Base-by-base conservation (phyloP, 2,329 filamentous ascomycete genomes). In the Scedosporium minutisporum region DNA sequence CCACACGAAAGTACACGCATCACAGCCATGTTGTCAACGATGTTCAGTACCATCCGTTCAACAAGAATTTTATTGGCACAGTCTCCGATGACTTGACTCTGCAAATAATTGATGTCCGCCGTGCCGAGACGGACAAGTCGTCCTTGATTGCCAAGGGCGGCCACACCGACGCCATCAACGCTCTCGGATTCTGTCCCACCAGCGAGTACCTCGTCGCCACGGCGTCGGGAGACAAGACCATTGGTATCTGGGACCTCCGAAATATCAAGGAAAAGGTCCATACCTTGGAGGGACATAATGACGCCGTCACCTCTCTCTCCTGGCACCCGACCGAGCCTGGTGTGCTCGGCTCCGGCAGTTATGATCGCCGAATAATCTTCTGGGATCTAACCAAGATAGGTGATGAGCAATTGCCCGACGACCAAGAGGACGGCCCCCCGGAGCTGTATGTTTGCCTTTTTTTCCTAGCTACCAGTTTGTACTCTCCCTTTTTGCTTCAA, bases 81-180 rank as follows among this genome's bases (percentile, higher is more conserved):
- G 95, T 96, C 3, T 97, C 95, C 3, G 95, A 99, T 72, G 95
- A 99, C 72, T 82, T 95, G 68, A 97, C 91, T 6, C 85, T 97
- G 65, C 91, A 97, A 74, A 89, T 99, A 64, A 82, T 97, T 64
- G 95, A 99, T 73, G 83, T 89, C n/a, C 88, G 95, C 69, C 83
- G 84, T 71, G 71, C 81, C 33, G 83, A 86, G 62, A 87, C 81
- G 62, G 85, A 84, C 65, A 84, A 82, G 66, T 86, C 91, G 0
- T 86, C 90, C 4, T 82, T 89, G 59, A 82, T 87, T 46, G 88
- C 86, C 18, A 80, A 84, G 66, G 81, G 85, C 58, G 93, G 93
- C 9, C 96, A 99, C 72, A 83, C 83, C 7, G 95, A 97, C 74
- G 93, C 93, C 18, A 93, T 99, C 75, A 99, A 99, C 73, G 89